phyloP scores from a whole-genome alignment of 164 flowering plant species.

The Umbellularia californica region DNA sequence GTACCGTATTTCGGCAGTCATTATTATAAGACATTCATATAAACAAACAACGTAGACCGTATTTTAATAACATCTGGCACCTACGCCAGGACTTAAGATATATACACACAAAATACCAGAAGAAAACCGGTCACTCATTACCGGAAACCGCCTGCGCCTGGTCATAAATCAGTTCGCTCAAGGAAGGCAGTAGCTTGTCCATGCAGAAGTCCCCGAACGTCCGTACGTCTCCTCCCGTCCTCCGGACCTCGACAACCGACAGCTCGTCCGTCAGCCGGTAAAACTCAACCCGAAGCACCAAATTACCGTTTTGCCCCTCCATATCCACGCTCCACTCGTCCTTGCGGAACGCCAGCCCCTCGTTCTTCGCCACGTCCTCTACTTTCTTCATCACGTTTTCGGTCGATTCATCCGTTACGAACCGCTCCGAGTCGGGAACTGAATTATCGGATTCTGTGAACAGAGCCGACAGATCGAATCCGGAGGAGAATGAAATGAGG shows the following conservation, averaged over 20 bases:
- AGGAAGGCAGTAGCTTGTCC: conserved; percentile 1
- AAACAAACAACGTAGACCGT: neutral
- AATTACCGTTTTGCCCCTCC: neutral
- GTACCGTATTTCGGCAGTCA: too few relatives aligned
- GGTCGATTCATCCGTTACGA: neutral
- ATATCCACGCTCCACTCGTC: neutral
- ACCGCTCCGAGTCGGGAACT: neutral
- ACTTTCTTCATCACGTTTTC: neutral
- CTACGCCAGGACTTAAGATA: neutral
- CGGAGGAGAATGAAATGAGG: conserved; percentile 38
- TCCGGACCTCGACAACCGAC: conserved; percentile 9
- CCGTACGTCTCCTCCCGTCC: conserved; percentile 4
- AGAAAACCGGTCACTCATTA: neutral
- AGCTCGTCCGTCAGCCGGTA: conserved; percentile 7
- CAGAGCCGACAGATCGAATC: conserved; percentile 19
- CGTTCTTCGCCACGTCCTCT: neutral
- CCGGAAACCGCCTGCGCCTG: neutral
- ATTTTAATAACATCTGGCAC: neutral
- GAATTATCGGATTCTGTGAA: neutral
- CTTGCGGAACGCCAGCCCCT: neutral
- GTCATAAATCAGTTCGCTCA: neutral
- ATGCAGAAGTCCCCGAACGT: conserved; percentile 5
- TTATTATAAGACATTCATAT: neutral
- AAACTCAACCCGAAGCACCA: conserved; percentile 1
- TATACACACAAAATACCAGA: neutral